Evolutionary conservation across 2,329 filamentous ascomycete genomes (phyloP).

Genomic region (Westerdykella ornata): DNA sequence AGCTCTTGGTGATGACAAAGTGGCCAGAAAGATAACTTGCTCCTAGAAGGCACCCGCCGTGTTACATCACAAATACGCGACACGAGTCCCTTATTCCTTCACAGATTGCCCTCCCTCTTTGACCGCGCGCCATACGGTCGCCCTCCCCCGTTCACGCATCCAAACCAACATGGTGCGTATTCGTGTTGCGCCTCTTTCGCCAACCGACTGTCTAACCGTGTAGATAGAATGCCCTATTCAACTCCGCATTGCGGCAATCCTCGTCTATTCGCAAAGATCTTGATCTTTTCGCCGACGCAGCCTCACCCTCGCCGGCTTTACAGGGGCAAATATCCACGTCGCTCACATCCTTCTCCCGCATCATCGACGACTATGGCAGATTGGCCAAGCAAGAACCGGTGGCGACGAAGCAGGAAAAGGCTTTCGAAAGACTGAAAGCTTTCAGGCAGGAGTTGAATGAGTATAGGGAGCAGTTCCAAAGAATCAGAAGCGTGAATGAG

Average conservation of each 20-base stretch:
- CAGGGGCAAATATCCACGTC: constrained; percentile 48
- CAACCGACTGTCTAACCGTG: constrained; percentile 3
- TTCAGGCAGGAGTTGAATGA: constrained; percentile 78
- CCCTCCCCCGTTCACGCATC: not conserved
- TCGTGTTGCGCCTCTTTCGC: no score
- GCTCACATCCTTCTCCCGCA: constrained; percentile 75
- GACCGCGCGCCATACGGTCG: not conserved
- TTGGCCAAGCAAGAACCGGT: constrained; percentile 86
- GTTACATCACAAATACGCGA: not conserved
- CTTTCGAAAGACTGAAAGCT: constrained; percentile 72
- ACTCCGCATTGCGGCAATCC: constrained; percentile 77
- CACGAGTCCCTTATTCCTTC: not conserved
- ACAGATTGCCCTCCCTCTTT: not conserved
- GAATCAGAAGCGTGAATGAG: constrained; percentile 69
- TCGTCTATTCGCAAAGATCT: constrained; percentile 73
- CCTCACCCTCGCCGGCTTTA: constrained; percentile 55
- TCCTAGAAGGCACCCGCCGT: constrained; percentile 15
- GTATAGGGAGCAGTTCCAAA: constrained; percentile 70
- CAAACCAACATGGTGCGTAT: no score
- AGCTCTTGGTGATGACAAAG: constrained; percentile 22
- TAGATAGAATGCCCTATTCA: constrained; percentile 71
- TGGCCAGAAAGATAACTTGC: constrained; percentile 21
- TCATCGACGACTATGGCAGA: constrained; percentile 83
- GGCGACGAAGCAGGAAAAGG: constrained; percentile 85
- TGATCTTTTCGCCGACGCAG: constrained; percentile 57